Conservation (phyloP, 257 asterid genomes). For the Coffea canephora region DNA sequence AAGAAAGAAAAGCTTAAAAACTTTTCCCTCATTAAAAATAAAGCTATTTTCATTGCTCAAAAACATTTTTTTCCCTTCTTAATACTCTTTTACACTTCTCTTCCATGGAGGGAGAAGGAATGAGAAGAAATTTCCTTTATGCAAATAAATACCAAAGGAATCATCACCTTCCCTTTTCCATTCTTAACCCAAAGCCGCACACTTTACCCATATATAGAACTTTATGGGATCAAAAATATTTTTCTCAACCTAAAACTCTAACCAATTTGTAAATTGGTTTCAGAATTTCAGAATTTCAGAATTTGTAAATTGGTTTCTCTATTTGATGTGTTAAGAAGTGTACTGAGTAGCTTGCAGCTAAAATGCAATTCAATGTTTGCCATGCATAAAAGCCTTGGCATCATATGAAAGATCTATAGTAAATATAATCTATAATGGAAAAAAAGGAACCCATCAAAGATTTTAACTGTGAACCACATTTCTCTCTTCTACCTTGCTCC, state of each 20-base stretch:
- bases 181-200: too few relatives aligned
- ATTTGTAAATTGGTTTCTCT: not conserved
- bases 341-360: slow-evolving; percentile 56
- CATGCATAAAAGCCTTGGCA: slow-evolving; percentile 35
- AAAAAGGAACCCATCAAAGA: slow-evolving; percentile 1
- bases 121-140: slow-evolving; percentile 11
- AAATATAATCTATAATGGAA: slow-evolving; percentile 32
- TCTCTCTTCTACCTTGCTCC: not conserved
- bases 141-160: slow-evolving; percentile 17
- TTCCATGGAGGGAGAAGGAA: not conserved
- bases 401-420: slow-evolving; percentile 47
- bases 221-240: slow-evolving; percentile 28
- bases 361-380: slow-evolving; percentile 42
- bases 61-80: slow-evolving; percentile 11
- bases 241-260: slow-evolving; percentile 15
- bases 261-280: not conserved
- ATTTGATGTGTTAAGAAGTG: not conserved
- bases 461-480: not conserved
- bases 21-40: slow-evolving; percentile 19
- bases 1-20: slow-evolving; percentile 4
- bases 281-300: too few relatives aligned
- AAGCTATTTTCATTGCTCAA: slow-evolving; percentile 30
- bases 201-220: slow-evolving; percentile 32
- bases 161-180: not conserved
- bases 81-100: not conserved